Evolutionary conservation across 371 early-diverging fungal genomes (phyloP).

Genomic region (Mucor velutinosus): DNA sequence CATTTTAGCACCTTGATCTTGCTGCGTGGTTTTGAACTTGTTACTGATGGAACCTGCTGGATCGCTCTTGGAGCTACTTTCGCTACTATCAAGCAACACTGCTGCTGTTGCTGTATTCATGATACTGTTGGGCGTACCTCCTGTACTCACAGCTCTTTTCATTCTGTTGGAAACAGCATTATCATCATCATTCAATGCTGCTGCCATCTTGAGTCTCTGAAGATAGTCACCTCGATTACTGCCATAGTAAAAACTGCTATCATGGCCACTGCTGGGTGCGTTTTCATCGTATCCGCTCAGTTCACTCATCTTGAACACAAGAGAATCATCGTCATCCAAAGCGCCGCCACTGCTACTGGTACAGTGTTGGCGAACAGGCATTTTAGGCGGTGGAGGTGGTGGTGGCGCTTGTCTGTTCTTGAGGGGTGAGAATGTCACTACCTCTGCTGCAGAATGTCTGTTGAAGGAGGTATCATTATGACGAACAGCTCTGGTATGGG

Average conservation of each 20-base stretch:
- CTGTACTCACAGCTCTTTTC: not conserved
- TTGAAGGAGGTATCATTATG: not conserved
- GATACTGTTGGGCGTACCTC: not conserved
- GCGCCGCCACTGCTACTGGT: not conserved
- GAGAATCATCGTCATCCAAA: slow-evolving; percentile 47
- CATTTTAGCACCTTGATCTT: not conserved
- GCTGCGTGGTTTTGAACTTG: not conserved
- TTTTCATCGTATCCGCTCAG: slow-evolving; percentile 17
- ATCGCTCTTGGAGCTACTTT: not conserved
- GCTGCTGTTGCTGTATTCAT: not conserved
- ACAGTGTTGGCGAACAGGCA: not conserved
- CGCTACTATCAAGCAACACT: not conserved
- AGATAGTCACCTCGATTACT: not conserved
- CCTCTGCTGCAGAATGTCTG: not conserved
- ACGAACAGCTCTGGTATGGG: not conserved
- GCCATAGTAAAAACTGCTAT: not conserved
- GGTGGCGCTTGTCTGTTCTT: slow-evolving; percentile 10
- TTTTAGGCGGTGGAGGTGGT: not conserved
- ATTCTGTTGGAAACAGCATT: not conserved
- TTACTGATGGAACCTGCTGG: not conserved
- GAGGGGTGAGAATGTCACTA: not conserved
- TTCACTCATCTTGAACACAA: slow-evolving; percentile 55
- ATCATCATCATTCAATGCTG: not conserved
- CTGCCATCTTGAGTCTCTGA: not conserved
- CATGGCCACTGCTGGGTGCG: not conserved